These are phyloP conservation scores for Medicago arabica DNA, from an alignment of 306 rosid genomes.

Conservation along the genomic window DNA sequence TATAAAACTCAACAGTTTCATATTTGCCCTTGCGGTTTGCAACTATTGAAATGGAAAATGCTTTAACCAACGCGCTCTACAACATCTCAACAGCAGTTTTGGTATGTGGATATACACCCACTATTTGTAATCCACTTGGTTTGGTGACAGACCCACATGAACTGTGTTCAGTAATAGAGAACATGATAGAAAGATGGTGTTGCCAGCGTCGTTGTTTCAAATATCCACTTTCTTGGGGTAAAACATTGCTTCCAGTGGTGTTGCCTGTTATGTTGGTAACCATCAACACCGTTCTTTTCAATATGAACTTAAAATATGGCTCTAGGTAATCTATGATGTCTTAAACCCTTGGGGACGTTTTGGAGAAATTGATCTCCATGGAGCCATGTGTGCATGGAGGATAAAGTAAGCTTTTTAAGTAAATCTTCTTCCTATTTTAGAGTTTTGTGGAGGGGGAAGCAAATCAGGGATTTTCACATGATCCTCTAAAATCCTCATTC, in stretches of 20 bases:
- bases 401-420: background rate
- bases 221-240: slow-evolving; percentile 5
- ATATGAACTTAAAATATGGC: background rate
- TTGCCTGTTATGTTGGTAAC: background rate
- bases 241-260: background rate
- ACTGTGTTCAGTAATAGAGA: background rate
- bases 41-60: background rate
- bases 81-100: background rate
- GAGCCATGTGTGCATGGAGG: background rate
- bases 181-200: background rate
- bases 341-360: background rate
- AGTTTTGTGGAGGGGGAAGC: background rate
- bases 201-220: background rate
- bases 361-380: background rate
- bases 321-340: background rate
- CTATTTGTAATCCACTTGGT: background rate
- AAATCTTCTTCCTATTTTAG: background rate
- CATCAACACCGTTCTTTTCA: background rate
- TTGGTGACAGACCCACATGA: background rate
- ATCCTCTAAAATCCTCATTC: background rate
- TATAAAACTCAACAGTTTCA: background rate
- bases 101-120: background rate
- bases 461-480: background rate
- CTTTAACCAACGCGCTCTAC: background rate
- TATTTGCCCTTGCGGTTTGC: background rate